These are phyloP conservation scores for Solanum paucissectum DNA, from an alignment of 257 asterid genomes.

Conservation along the genomic window DNA sequence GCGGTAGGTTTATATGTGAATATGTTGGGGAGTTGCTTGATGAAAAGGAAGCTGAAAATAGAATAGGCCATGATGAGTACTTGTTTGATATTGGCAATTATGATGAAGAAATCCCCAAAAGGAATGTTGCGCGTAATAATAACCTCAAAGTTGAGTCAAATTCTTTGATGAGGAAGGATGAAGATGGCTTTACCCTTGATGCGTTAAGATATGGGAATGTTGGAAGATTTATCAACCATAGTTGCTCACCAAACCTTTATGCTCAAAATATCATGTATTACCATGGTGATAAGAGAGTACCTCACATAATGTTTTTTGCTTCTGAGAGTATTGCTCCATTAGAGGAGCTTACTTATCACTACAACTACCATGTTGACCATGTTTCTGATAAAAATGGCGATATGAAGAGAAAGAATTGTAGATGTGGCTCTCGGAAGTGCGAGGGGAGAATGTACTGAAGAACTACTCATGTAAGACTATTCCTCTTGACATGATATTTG, in stretches of 20 bases:
- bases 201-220: constrained; percentile 31
- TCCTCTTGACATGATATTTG: not conserved
- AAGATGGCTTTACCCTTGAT: constrained; percentile 12
- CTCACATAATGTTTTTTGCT: constrained; percentile 46
- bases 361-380: constrained; percentile 4
- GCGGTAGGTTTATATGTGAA: constrained; percentile 46
- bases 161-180: not conserved
- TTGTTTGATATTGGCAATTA: constrained; percentile 6
- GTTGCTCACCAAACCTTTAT: constrained; percentile 25
- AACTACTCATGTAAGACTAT: not conserved
- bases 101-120: not conserved
- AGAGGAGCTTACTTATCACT: constrained; percentile 31
- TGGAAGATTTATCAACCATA: constrained; percentile 18
- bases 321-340: constrained; percentile 29
- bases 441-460: constrained; percentile 16
- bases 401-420: constrained; percentile 9
- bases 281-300: constrained; percentile 21
- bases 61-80: constrained; percentile 8
- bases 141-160: not conserved
- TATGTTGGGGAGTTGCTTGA: constrained; percentile 30
- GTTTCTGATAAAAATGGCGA: constrained; percentile 13
- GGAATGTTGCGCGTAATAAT: not conserved
- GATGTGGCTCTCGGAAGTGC: constrained; percentile 15
- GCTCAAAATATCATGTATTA: constrained; percentile 30
- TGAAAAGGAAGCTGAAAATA: constrained; percentile 13